Conservation (phyloP, 1,284 basidiomycete genomes). For the Vanrija humicola region DNA sequence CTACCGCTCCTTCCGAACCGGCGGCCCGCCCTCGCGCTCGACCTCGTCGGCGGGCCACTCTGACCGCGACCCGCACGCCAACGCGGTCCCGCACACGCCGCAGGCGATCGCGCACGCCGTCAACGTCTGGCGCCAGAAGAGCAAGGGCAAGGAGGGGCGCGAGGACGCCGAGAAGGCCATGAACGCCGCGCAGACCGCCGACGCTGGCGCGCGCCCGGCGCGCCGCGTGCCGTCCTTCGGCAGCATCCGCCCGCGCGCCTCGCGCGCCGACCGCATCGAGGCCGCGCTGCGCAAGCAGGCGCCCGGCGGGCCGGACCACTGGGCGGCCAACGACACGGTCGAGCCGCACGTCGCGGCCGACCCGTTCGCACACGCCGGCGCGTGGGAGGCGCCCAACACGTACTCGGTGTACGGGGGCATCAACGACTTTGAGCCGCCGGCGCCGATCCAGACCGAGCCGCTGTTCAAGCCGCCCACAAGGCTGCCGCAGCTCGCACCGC, state of each 20-base stretch:
- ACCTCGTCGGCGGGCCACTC: slow-evolving; percentile 11
- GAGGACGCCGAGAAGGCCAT: no score
- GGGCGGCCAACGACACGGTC: neutral
- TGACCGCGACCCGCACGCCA: neutral
- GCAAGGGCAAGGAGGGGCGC: slow-evolving; percentile 1
- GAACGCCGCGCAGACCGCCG: no score
- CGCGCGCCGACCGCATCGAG: neutral
- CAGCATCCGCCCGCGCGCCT: neutral
- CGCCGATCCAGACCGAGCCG: neutral
- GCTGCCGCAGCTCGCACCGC: neutral
- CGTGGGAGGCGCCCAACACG: slow-evolving; percentile 2
- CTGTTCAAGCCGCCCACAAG: slow-evolving; percentile 3
- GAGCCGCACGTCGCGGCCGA: slow-evolving; percentile 1
- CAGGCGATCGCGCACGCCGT: slow-evolving; percentile 10
- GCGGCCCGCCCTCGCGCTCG: slow-evolving; percentile 1
- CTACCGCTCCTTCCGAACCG: neutral
- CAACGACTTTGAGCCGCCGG: neutral
- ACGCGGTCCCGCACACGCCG: slow-evolving; percentile 5
- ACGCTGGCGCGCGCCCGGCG: neutral
- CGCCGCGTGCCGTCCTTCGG: neutral
- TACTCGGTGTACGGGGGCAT: slow-evolving; percentile 5
- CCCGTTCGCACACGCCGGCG: slow-evolving; percentile 5
- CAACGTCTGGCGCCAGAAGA: slow-evolving; percentile 10
- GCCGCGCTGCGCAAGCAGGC: neutral
- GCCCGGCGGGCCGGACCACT: neutral